A percentile compares a stretch with the other conserved stretches of the same genome.
These are phyloP conservation scores for Trametes sanguinea DNA, from an alignment of 768 basidiomycete genomes.

Conservation along the genomic window DNA sequence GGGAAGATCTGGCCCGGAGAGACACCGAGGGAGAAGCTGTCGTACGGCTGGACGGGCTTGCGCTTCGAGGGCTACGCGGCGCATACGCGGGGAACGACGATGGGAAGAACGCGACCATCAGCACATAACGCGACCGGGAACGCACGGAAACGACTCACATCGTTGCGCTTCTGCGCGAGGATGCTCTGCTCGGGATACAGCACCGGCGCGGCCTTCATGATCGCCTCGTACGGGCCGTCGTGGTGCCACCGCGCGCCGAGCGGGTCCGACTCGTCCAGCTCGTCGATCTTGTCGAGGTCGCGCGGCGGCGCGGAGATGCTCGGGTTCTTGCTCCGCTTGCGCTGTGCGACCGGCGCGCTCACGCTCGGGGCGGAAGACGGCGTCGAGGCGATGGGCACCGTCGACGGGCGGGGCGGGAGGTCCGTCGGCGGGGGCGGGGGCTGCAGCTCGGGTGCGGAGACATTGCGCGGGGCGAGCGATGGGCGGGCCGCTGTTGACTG, in stretches of 20 bases:
- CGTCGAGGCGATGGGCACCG: slow-evolving; percentile 15
- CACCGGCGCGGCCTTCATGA: slow-evolving; percentile 37
- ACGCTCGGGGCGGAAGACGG: neutral
- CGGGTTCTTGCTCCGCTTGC: slow-evolving; percentile 30
- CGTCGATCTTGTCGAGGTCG: slow-evolving; percentile 71
- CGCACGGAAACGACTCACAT: neutral
- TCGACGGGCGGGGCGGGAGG: slow-evolving; percentile 20
- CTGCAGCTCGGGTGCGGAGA: slow-evolving; percentile 23
- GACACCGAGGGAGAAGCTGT: slow-evolving; percentile 28
- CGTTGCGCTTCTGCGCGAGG: slow-evolving; percentile 12
- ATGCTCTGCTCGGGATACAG: slow-evolving; percentile 17
- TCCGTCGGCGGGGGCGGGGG: slow-evolving; percentile 18
- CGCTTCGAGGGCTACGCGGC: slow-evolving; percentile 8
- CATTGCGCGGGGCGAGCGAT: slow-evolving; percentile 13
- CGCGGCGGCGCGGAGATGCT: slow-evolving; percentile 29
- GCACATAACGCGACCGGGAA: neutral
- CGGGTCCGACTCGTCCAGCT: slow-evolving; percentile 76
- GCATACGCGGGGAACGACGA: no score
- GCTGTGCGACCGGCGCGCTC: slow-evolving; percentile 22
- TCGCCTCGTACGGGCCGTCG: slow-evolving; percentile 73
- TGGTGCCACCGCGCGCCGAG: slow-evolving; percentile 67
- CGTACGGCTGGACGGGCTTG: slow-evolving; percentile 10
- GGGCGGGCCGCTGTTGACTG: slow-evolving; percentile 13
- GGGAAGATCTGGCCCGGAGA: slow-evolving; percentile 37
- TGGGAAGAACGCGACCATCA: neutral